These are phyloP conservation scores for Echeveria elegans DNA, from an alignment of 164 flowering plant genomes.

Conservation along the genomic window DNA sequence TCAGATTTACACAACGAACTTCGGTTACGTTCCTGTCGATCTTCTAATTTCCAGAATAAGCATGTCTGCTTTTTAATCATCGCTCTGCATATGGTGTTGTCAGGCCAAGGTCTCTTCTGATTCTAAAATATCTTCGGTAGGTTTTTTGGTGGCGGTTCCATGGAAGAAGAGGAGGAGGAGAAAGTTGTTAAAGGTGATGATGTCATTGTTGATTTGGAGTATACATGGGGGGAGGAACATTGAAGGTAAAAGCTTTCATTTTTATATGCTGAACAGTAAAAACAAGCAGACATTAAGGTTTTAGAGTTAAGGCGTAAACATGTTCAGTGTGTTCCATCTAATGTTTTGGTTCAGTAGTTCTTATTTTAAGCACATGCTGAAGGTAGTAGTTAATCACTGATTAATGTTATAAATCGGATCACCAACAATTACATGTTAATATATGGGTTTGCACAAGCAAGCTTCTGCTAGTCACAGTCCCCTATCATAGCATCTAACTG, in stretches of 20 bases:
- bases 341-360: background rate
- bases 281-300: background rate
- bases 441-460: background rate
- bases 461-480: background rate
- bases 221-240: constrained; percentile 93
- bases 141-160: constrained; percentile 72
- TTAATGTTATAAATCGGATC: background rate
- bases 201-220: constrained; percentile 86
- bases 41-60: no score
- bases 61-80: no score
- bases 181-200: constrained; percentile 86
- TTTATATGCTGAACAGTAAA: background rate
- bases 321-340: background rate
- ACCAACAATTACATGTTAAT: background rate
- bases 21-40: no score
- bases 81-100: no score
- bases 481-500: background rate
- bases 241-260: constrained; percentile 44
- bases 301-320: background rate
- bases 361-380: no score
- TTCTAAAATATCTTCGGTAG: constrained; percentile 22
- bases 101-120: constrained; percentile 4
- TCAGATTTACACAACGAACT: no score
- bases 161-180: constrained; percentile 94
- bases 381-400: background rate